These are phyloP conservation scores for Purpureocillium lavendulum DNA, from an alignment of 2,329 filamentous ascomycete genomes.

Conservation along the genomic window DNA sequence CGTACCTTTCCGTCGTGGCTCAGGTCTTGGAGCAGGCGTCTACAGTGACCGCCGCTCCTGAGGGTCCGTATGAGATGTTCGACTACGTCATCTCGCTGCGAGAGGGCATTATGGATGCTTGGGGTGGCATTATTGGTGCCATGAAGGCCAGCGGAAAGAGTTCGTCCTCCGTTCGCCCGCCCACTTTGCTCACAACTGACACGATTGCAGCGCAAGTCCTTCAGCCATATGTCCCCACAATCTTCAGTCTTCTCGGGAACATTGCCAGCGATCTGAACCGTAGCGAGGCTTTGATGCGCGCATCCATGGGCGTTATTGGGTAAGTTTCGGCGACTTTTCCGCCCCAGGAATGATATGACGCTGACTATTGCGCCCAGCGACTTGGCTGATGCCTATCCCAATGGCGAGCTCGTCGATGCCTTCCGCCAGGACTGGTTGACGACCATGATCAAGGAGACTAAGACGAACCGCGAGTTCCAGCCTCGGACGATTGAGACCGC, in stretches of 20 bases:
- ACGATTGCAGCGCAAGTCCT: conserved; percentile 52
- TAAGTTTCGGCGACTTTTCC: conserved; percentile 35
- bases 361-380: conserved; percentile 51
- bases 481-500: conserved; percentile 85
- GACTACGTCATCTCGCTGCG: conserved; percentile 93
- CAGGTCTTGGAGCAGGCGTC: conserved; percentile 92
- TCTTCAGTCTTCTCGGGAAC: conserved; percentile 78
- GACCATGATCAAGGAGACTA: conserved; percentile 82
- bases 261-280: conserved; percentile 79
- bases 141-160: conserved; percentile 79
- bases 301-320: conserved; percentile 97
- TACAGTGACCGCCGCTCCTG: conserved; percentile 66
- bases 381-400: conserved; percentile 86
- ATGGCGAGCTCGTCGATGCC: conserved; percentile 72
- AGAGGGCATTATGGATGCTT: conserved; percentile 98
- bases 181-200: not conserved
- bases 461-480: conserved; percentile 79
- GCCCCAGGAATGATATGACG: not conserved
- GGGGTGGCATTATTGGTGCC: conserved; percentile 92
- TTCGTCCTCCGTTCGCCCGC: conserved; percentile 30
- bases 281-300: conserved; percentile 83
- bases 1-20: conserved; percentile 84
- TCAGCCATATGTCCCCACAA: conserved; percentile 69
- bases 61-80: conserved; percentile 88
- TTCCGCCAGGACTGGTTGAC: conserved; percentile 92